Evolutionary conservation across 441 rosid genomes (phyloP).

Genomic region (Manihot esculenta): DNA sequence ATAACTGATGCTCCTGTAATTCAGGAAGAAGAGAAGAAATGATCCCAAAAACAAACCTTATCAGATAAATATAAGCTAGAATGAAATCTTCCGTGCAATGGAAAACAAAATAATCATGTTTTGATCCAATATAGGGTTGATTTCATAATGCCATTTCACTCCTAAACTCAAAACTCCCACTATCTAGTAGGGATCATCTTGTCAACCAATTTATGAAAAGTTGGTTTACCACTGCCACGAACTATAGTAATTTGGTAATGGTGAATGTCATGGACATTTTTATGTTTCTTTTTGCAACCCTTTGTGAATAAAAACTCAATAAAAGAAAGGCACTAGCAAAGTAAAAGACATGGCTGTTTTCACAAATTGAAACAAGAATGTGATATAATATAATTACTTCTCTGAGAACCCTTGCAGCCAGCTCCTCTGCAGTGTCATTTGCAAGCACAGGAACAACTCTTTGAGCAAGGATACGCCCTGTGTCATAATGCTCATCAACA

Average conservation of each 20-base stretch:
- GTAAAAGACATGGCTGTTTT: neutral
- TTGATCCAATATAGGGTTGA: neutral
- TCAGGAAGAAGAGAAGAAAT: constrained; percentile 12
- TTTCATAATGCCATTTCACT: neutral
- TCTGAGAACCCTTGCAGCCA: constrained; percentile 72
- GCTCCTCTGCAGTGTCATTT: constrained; percentile 62
- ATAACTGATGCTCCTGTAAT: constrained; percentile 68
- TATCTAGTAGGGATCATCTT: neutral
- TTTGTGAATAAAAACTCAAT: neutral
- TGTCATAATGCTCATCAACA: constrained; percentile 83
- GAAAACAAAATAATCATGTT: neutral
- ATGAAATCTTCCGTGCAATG: neutral
- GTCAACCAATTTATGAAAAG: neutral
- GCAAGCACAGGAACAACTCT: constrained; percentile 59
- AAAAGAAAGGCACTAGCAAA: neutral
- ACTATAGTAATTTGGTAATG: neutral
- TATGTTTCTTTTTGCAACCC: neutral
- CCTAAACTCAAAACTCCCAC: neutral
- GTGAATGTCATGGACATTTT: neutral
- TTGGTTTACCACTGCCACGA: neutral
- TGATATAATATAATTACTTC: constrained; percentile 37
- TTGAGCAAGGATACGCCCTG: constrained; percentile 84
- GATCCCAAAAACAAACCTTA: neutral
- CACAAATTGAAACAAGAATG: neutral
- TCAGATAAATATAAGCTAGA: neutral